Conservation (phyloP, 306 rosid genomes). For the Carpinus fangiana region DNA sequence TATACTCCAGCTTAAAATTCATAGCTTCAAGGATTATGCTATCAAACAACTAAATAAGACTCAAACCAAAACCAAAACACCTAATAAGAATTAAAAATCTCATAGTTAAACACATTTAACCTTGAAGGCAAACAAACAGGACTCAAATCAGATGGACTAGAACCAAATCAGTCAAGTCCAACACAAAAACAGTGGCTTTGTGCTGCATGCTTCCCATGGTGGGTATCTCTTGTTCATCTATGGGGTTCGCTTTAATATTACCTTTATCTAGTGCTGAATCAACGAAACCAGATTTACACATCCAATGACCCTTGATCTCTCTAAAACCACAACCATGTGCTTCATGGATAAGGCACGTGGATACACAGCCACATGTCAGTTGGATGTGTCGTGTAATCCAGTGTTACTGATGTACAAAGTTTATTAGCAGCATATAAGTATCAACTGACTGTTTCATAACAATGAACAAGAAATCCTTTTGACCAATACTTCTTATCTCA, state of each 20-base stretch:
- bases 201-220: neutral
- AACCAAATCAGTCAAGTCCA: neutral
- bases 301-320: neutral
- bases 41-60: neutral
- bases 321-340: neutral
- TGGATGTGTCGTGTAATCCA: constrained; percentile 3
- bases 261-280: neutral
- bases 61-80: neutral
- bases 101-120: too few relatives aligned
- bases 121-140: neutral
- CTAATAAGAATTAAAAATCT: too few relatives aligned
- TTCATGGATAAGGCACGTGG: neutral
- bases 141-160: neutral
- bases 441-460: neutral
- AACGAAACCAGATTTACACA: neutral
- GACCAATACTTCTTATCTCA: neutral
- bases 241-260: neutral
- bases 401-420: neutral
- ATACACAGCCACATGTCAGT: neutral
- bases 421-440: neutral
- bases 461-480: neutral
- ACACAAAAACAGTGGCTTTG: neutral
- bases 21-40: too few relatives aligned
- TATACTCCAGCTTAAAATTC: too few relatives aligned
- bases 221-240: neutral